Conservation (phyloP, 805 yeast species). For the Sugiyamaella valdiviana region DNA sequence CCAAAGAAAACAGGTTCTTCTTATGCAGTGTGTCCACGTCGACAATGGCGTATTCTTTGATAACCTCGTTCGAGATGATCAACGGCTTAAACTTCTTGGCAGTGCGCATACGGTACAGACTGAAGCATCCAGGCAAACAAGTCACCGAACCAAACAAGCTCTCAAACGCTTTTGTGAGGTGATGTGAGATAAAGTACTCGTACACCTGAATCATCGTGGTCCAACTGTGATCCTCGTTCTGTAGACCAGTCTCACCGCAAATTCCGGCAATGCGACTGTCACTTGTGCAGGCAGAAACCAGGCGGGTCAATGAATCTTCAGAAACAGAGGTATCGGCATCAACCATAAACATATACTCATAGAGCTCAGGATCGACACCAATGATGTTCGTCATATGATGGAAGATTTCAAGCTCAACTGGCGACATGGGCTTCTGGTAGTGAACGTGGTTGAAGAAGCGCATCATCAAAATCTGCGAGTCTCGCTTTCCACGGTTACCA, state of each 20-base stretch:
- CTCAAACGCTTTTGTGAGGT: slow-evolving; percentile 58
- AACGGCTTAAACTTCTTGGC: slow-evolving; percentile 49
- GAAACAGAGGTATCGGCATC: slow-evolving; percentile 58
- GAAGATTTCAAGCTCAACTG: slow-evolving; percentile 49
- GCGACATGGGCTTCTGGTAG: slow-evolving; percentile 54
- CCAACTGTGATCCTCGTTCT: slow-evolving; percentile 49
- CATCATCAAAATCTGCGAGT: slow-evolving; percentile 54
- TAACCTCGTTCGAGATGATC: slow-evolving; percentile 54
- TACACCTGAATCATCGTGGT: slow-evolving; percentile 58
- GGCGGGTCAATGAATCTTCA: slow-evolving; percentile 49
- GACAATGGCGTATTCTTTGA: slow-evolving; percentile 49
- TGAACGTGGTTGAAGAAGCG: slow-evolving; percentile 53
- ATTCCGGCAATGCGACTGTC: slow-evolving; percentile 54
- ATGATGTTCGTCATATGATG: slow-evolving; percentile 50
- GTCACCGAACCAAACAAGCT: slow-evolving; percentile 57
- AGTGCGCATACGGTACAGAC: slow-evolving; percentile 45
- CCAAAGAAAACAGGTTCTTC: slow-evolving; percentile 54
- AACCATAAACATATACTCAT: slow-evolving; percentile 51
- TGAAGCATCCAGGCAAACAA: slow-evolving; percentile 63
- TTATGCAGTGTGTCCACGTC: slow-evolving; percentile 54
- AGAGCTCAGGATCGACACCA: slow-evolving; percentile 55
- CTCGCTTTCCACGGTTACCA: slow-evolving; percentile 63
- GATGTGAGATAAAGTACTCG: slow-evolving; percentile 59
- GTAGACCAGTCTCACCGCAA: slow-evolving; percentile 57
- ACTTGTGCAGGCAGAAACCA: slow-evolving; percentile 53